Evolutionary conservation across 164 flowering plant genomes (phyloP).

Genomic region (Berberis vulgaris): DNA sequence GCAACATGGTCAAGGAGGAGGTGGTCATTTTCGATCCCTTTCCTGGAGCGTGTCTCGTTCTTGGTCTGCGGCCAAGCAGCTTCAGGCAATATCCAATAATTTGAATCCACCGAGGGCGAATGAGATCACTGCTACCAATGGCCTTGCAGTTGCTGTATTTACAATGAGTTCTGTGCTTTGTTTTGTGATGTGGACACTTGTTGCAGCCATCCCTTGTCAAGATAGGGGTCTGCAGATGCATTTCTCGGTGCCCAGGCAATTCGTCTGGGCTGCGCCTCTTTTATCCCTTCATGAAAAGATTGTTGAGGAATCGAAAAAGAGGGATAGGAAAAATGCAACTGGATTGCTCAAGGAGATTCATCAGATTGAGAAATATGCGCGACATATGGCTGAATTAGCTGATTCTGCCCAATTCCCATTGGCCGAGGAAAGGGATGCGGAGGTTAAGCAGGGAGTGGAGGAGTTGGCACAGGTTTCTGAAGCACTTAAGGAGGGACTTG

Average conservation of each 20-base stretch:
- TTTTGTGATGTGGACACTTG: conserved; percentile 85
- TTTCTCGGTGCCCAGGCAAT: conserved; percentile 54
- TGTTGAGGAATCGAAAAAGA: conserved; percentile 71
- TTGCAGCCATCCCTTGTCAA: conserved; percentile 96
- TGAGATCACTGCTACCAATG: conserved; percentile 53
- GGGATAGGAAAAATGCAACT: conserved; percentile 57
- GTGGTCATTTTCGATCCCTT: conserved; percentile 61
- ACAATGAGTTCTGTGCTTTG: conserved; percentile 61
- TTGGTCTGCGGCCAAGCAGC: conserved; percentile 66
- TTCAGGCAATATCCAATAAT: conserved; percentile 78
- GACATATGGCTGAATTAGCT: conserved; percentile 47
- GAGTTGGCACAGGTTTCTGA: conserved; percentile 45
- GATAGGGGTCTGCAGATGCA: conserved; percentile 83
- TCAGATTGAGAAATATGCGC: conserved; percentile 57
- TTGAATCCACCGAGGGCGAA: conserved; percentile 43
- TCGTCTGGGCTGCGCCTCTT: conserved; percentile 55
- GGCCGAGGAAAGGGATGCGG: conserved; percentile 50
- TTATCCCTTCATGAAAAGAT: conserved; percentile 64
- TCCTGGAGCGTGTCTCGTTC: conserved; percentile 94
- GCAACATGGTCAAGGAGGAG: neutral
- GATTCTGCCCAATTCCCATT: conserved; percentile 62
- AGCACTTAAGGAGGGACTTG: conserved; percentile 48
- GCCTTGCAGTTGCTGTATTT: conserved; percentile 57
- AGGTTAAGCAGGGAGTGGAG: conserved; percentile 46
- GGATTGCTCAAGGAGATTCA: conserved; percentile 77